phyloP scores from a whole-genome alignment of 306 rosid genomes.

The Purshia tridentata region DNA sequence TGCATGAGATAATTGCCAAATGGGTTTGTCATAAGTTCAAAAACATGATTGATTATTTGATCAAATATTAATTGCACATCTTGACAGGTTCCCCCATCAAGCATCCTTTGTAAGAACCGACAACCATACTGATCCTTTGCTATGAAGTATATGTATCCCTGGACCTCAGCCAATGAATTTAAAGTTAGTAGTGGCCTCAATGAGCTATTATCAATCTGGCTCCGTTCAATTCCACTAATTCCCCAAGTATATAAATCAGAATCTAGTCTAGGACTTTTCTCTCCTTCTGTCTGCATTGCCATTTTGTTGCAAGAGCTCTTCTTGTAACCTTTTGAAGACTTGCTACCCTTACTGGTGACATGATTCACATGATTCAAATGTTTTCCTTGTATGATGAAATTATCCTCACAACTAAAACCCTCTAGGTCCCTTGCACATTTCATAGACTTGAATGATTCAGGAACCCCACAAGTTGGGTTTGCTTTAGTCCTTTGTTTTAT shows the following conservation, averaged over 20 bases:
- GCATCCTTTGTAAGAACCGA: slow-evolving; percentile 53
- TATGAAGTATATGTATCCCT: slow-evolving; percentile 38
- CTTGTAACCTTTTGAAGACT: slow-evolving; percentile 21
- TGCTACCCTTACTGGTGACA: slow-evolving; percentile 20
- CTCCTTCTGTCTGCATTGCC: slow-evolving; percentile 15
- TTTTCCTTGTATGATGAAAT: slow-evolving; percentile 41
- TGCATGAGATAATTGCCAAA: slow-evolving; percentile 86
- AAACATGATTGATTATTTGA: slow-evolving; percentile 48
- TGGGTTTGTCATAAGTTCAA: slow-evolving; percentile 64
- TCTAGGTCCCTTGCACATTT: slow-evolving; percentile 27
- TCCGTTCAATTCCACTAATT: slow-evolving; percentile 24
- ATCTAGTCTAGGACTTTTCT: slow-evolving; percentile 26
- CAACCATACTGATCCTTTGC: slow-evolving; percentile 80
- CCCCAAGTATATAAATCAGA: slow-evolving; percentile 8
- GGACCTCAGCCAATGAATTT: slow-evolving; percentile 41
- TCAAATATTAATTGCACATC: slow-evolving; percentile 49
- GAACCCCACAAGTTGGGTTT: slow-evolving; percentile 10
- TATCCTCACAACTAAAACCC: slow-evolving; percentile 42
- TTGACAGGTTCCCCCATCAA: slow-evolving; percentile 49
- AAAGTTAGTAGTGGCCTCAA: slow-evolving; percentile 16
- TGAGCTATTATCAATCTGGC: slow-evolving; percentile 17
- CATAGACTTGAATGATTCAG: slow-evolving; percentile 17
- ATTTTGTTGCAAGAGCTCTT: slow-evolving; percentile 20
- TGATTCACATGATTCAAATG: slow-evolving; percentile 24
- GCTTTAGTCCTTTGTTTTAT: slow-evolving; percentile 23